A percentile compares a stretch with the other conserved stretches of the same genome.
Evolutionary conservation across 2,329 filamentous ascomycete species (phyloP).

Genomic region (Periconia macrospinosa): DNA sequence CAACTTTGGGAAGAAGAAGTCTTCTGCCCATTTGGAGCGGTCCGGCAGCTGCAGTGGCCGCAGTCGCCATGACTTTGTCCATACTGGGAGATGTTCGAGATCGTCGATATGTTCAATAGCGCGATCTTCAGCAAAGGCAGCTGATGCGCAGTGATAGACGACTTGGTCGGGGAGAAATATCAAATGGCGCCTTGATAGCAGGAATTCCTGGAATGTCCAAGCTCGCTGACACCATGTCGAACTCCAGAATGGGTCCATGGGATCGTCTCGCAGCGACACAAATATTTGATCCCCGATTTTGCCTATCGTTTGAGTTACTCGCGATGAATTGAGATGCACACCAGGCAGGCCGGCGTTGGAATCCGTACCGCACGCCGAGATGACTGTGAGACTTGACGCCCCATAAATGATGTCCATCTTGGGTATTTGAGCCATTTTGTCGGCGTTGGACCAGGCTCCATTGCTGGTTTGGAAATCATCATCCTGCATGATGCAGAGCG

Average conservation of each 20-base stretch:
- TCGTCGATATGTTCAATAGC: conserved; percentile 3
- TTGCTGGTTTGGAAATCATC: conserved; percentile 2
- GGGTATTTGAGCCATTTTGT: conserved; percentile 10
- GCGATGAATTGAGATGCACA: neutral
- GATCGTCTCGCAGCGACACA: conserved; percentile 1
- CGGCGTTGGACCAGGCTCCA: conserved; percentile 5
- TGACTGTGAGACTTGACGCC: conserved; percentile 8
- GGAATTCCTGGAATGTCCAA: conserved; percentile 14
- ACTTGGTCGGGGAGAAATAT: conserved; percentile 7
- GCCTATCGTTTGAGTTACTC: neutral
- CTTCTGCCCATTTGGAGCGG: conserved; percentile 1
- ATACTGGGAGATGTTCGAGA: neutral
- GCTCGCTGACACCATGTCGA: conserved; percentile 8
- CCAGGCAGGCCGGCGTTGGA: conserved; percentile 12
- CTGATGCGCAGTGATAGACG: conserved; percentile 2
- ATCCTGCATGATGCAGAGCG: conserved; percentile 7
- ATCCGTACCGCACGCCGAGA: conserved; percentile 10
- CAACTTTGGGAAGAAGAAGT: neutral
- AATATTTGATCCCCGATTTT: conserved; percentile 5
- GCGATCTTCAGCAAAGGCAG: conserved; percentile 4
- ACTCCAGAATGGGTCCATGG: conserved; percentile 2
- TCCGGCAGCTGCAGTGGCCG: neutral
- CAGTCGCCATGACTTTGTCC: conserved; percentile 1
- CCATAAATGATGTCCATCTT: conserved; percentile 14
- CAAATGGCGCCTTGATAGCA: conserved; percentile 8